Conservation (phyloP, 1,139 yeast species). For the Candida glucosophila region DNA sequence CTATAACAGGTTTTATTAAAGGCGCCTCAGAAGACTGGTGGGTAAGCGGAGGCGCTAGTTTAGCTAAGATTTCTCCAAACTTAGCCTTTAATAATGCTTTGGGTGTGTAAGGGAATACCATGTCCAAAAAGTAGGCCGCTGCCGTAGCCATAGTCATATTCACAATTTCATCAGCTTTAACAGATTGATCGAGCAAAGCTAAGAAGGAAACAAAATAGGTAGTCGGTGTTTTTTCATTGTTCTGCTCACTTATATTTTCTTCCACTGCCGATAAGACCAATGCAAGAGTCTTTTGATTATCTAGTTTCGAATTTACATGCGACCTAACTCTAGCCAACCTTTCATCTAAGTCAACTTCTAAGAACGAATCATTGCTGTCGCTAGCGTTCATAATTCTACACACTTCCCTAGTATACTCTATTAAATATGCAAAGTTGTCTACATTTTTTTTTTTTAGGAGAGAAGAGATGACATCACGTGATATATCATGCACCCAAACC, state of each 20-base stretch:
- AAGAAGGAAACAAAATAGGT: slow-evolving; percentile 81
- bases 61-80: slow-evolving; percentile 69
- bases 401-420: too few relatives aligned
- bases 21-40: slow-evolving; percentile 75
- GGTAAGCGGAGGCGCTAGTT: slow-evolving; percentile 74
- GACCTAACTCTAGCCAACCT: slow-evolving; percentile 61
- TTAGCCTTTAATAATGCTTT: slow-evolving; percentile 58
- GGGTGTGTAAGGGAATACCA: slow-evolving; percentile 71
- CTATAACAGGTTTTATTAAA: slow-evolving; percentile 72
- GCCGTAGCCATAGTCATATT: slow-evolving; percentile 64
- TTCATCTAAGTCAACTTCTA: slow-evolving; percentile 61
- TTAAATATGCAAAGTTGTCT: too few relatives aligned
- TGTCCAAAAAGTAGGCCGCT: slow-evolving; percentile 73
- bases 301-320: slow-evolving; percentile 67
- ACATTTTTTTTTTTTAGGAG: slow-evolving; percentile 6
- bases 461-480: slow-evolving; percentile 6
- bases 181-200: slow-evolving; percentile 71
- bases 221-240: slow-evolving; percentile 50
- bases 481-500: slow-evolving; percentile 32
- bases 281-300: slow-evolving; percentile 71
- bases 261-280: slow-evolving; percentile 81
- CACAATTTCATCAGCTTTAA: slow-evolving; percentile 41
- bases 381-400: too few relatives aligned
- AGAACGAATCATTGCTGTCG: slow-evolving; percentile 27
- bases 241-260: slow-evolving; percentile 72